Percentiles rank a stretch among this genome's conserved stretches.
These are phyloP conservation scores for Trichoderma asperelloides DNA, from an alignment of 495 filamentous ascomycete species.

Conservation along the genomic window DNA sequence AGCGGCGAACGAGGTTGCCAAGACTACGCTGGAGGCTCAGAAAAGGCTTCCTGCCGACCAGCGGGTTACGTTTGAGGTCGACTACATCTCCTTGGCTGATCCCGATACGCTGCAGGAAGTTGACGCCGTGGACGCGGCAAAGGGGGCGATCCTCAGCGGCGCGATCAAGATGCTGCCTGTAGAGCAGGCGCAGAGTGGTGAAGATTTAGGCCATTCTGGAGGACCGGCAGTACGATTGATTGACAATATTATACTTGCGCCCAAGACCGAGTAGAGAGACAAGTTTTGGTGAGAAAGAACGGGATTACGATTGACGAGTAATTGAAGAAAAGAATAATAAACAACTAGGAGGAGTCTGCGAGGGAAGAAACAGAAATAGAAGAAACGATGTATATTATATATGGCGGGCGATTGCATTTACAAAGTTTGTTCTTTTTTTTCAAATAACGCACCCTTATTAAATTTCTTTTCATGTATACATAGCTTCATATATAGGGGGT, in stretches of 20 bases:
- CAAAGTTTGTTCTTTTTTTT: not conserved
- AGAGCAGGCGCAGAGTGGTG: slow-evolving; percentile 54
- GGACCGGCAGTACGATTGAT: slow-evolving; percentile 73
- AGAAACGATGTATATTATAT: not conserved
- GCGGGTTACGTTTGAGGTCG: slow-evolving; percentile 68
- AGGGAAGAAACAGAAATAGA: not conserved
- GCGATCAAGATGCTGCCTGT: slow-evolving; percentile 85
- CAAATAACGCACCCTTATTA: not conserved
- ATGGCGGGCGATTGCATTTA: not conserved
- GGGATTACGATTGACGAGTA: not conserved
- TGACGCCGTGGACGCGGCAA: slow-evolving; percentile 48
- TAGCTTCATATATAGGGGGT: not conserved
- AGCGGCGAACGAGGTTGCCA: slow-evolving; percentile 49
- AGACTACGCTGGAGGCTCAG: slow-evolving; percentile 49
- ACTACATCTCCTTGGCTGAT: slow-evolving; percentile 86
- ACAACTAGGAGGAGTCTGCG: not conserved
- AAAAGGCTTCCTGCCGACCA: slow-evolving; percentile 48
- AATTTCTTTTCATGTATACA: not conserved
- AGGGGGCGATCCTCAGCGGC: slow-evolving; percentile 77
- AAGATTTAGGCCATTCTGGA: slow-evolving; percentile 63
- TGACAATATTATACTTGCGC: slow-evolving; percentile 78
- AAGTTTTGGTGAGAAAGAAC: not conserved
- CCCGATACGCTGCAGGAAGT: slow-evolving; percentile 73
- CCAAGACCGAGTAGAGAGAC: slow-evolving; percentile 14
- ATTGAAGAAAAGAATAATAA: not conserved